Evolutionary conservation across 768 basidiomycete genomes (phyloP), one percentile per base, ranked within the genome.

Genomic region (Kwoniella newhampshirensis): DNA sequence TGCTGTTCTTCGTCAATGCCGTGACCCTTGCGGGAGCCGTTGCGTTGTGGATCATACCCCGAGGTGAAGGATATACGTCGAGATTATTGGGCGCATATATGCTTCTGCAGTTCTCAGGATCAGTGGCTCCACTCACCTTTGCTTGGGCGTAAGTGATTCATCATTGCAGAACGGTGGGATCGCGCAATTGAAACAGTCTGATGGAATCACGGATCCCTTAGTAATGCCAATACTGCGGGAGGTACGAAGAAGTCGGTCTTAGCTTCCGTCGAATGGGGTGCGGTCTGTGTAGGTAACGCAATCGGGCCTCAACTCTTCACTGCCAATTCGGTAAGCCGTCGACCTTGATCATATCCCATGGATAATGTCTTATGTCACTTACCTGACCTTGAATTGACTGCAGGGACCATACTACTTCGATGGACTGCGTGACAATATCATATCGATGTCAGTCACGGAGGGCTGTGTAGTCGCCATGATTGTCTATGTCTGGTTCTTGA

Each of bases 211-310:
- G n/a, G 32, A 32, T 32, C 7, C 13, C 18, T n/a, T 42, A 42
- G 41, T 9, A 64, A 59, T 25, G 63, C 59, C n/a, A 64, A 68
- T 41, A 55, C 63, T 13, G 66, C 62, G 8, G 66, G 66, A 8
- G 57, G 62, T 30, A 68, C 63, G 37, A 68, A 68, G 40, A 68
- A 68, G 58, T 65, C 67, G 3, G 60, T 57, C 2, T 63, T 58
- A 5, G 63, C 67, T 0, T 63, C 55, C 20, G 62, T 61, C 50
- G 49, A 65, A 4, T 65, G 54, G 39, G 51, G 62, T n/a, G 67
- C 60, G 15, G 27, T 65, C 2, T 44, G 45, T 20, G 39, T 48
- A 8, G 67, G 67, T 4, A 68, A 68, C 52, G 63, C 65, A 21
- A 61, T 64, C 26, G 53, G 53, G 12, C 59, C 57, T 36, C 51